Evolutionary conservation across 1,284 basidiomycete genomes (phyloP).

Genomic region (Naganishia sp.): DNA sequence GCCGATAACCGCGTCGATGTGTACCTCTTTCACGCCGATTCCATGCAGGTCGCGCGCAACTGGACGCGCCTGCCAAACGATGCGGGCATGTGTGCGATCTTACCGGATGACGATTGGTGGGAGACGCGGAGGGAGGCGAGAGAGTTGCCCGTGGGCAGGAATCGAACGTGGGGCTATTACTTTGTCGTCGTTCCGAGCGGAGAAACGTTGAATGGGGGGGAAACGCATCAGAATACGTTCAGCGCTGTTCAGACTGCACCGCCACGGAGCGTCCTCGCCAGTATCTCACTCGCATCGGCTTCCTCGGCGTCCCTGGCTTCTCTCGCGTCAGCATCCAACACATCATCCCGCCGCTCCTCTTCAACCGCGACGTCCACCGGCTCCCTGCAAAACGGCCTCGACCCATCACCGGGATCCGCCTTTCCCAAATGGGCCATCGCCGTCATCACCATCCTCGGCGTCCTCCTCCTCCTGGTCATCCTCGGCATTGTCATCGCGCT

Average conservation of each 20-base stretch:
- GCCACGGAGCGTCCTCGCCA: slow-evolving; percentile 29
- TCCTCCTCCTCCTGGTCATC: slow-evolving; percentile 10
- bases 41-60: slow-evolving; percentile 24
- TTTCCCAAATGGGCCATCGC: slow-evolving; percentile 34
- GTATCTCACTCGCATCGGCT: slow-evolving; percentile 26
- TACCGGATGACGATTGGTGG: slow-evolving; percentile 33
- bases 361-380: slow-evolving; percentile 9
- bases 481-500: slow-evolving; percentile 23
- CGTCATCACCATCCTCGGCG: slow-evolving; percentile 31
- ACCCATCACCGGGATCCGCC: neutral
- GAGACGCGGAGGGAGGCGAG: slow-evolving; percentile 7
- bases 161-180: slow-evolving; percentile 30
- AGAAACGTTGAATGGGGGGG: slow-evolving; percentile 26
- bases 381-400: slow-evolving; percentile 19
- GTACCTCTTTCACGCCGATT: slow-evolving; percentile 33
- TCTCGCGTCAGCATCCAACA: neutral
- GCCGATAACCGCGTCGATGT: slow-evolving; percentile 28
- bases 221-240: slow-evolving; percentile 33
- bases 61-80: slow-evolving; percentile 26
- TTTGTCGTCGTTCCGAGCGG: slow-evolving; percentile 33
- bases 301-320: slow-evolving; percentile 15
- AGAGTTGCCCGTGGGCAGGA: slow-evolving; percentile 16
- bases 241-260: slow-evolving; percentile 31
- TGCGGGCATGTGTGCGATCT: slow-evolving; percentile 31
- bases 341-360: neutral